A percentile compares a stretch with the other conserved stretches of the same genome.
phyloP scores from a whole-genome alignment of 2,329 filamentous ascomycete genomes.

The Paecilomyces formosus region DNA sequence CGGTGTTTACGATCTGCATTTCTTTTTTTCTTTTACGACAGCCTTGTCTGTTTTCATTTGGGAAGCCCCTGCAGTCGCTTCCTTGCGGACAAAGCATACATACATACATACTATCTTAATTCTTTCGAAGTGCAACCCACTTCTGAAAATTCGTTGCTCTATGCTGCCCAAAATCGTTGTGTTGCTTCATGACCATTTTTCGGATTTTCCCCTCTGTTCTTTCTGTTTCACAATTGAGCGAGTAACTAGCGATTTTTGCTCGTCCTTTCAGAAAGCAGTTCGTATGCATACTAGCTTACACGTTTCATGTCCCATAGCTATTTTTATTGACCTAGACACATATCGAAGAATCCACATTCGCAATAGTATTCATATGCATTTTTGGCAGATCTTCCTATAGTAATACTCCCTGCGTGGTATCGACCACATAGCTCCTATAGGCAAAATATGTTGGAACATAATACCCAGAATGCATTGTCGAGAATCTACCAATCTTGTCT shows the following conservation, averaged over 20 bases:
- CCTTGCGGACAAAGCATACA: background rate
- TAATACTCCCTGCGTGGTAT: too few species aligned
- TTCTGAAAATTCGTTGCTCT: background rate
- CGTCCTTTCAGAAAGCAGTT: background rate
- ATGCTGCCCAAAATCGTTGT: background rate
- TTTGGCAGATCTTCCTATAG: background rate
- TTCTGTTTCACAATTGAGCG: background rate
- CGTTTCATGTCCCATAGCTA: background rate
- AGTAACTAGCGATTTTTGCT: background rate
- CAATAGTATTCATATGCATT: background rate
- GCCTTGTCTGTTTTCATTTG: background rate
- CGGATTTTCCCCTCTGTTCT: background rate
- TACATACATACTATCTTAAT: background rate
- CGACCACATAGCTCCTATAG: too few species aligned
- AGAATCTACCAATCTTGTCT: too few species aligned
- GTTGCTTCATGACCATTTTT: background rate
- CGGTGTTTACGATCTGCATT: background rate
- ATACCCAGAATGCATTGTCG: too few species aligned
- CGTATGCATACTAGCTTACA: background rate
- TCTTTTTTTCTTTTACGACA: background rate
- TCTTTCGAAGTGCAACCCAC: background rate
- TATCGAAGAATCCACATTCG: background rate
- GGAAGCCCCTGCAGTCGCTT: background rate
- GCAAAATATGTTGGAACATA: too few species aligned
- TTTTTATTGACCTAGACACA: background rate